Evolutionary conservation across 148 eudicot species (phyloP).

Genomic region (Rhododendron ferrugineum): DNA sequence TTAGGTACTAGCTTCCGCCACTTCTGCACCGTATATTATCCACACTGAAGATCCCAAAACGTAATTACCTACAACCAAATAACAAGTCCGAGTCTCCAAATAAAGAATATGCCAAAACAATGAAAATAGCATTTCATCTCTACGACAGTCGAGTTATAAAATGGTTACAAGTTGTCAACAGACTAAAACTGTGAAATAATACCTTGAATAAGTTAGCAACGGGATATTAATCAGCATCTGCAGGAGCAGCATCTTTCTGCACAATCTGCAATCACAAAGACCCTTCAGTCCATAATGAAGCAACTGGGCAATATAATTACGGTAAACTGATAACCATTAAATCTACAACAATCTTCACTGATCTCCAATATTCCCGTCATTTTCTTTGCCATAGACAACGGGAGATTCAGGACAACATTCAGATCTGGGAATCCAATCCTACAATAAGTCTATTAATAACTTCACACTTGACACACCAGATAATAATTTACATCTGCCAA

Average conservation of each 20-base stretch:
- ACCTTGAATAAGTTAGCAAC: neutral
- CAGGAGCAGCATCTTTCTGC: slow-evolving; percentile 41
- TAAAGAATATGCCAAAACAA: neutral
- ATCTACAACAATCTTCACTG: neutral
- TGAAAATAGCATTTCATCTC: neutral
- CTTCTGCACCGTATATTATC: neutral
- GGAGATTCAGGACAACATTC: neutral
- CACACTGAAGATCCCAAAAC: neutral
- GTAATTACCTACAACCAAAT: neutral
- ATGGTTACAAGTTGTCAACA: neutral
- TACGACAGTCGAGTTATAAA: neutral
- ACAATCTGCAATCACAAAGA: slow-evolving; percentile 42
- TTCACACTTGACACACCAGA: neutral
- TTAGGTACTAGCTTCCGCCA: neutral
- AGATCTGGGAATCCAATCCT: neutral
- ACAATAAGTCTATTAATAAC: neutral
- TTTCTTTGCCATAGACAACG: neutral
- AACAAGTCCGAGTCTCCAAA: neutral
- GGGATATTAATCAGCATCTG: slow-evolving; percentile 30
- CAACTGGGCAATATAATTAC: neutral
- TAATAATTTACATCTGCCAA: neutral
- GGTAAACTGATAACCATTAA: neutral
- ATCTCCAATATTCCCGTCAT: neutral
- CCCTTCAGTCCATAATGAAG: neutral
- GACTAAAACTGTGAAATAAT: neutral